A percentile compares a stretch with the other conserved stretches of the same genome.
These are phyloP conservation scores for Candida verbasci DNA, from an alignment of 805 yeast species.

Conservation along the genomic window DNA sequence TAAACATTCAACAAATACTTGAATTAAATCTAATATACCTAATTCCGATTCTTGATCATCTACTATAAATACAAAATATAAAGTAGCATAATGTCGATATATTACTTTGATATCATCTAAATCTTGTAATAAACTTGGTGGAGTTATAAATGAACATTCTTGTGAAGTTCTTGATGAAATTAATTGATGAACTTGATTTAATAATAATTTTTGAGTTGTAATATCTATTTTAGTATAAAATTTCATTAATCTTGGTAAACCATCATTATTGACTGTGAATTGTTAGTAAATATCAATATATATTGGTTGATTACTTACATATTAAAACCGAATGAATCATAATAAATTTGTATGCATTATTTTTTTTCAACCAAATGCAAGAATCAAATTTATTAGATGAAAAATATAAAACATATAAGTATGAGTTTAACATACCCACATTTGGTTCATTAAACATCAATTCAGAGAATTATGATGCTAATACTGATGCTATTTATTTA, in stretches of 20 bases:
- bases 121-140: slow-evolving; percentile 74
- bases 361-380: slow-evolving; percentile 6
- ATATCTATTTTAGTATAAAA: slow-evolving; percentile 91
- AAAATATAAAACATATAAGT: slow-evolving; percentile 32
- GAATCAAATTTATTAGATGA: slow-evolving; percentile 33
- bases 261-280: slow-evolving; percentile 72
- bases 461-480: slow-evolving; percentile 11
- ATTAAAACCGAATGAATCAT: slow-evolving; percentile 88
- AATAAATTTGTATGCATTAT: background rate
- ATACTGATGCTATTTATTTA: slow-evolving; percentile 48
- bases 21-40: slow-evolving; percentile 90
- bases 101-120: slow-evolving; percentile 80
- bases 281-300: slow-evolving; percentile 16
- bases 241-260: slow-evolving; percentile 83
- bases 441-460: slow-evolving; percentile 52
- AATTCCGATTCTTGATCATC: slow-evolving; percentile 94
- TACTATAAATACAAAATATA: slow-evolving; percentile 93
- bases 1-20: slow-evolving; percentile 92
- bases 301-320: slow-evolving; percentile 43
- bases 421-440: slow-evolving; percentile 64
- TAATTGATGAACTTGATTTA: slow-evolving; percentile 77
- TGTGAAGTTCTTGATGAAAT: slow-evolving; percentile 65
- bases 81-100: slow-evolving; percentile 89
- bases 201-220: slow-evolving; percentile 70
- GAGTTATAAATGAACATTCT: slow-evolving; percentile 86